These are phyloP conservation scores for Tricholoma saponaceum DNA, from an alignment of 768 basidiomycete genomes.

Conservation along the genomic window DNA sequence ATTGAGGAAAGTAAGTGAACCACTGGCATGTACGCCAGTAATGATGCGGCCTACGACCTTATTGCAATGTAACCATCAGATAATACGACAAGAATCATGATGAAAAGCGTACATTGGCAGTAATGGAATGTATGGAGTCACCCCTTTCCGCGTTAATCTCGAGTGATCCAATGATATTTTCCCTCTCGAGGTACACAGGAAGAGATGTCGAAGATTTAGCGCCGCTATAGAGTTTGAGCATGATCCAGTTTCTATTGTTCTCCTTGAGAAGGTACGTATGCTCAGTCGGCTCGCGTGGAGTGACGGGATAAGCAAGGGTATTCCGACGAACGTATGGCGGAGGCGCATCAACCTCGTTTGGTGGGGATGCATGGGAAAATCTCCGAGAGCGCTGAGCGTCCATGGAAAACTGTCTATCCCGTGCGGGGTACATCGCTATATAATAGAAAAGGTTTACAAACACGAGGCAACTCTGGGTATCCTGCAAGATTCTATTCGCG, in stretches of 20 bases:
- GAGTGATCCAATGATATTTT: neutral
- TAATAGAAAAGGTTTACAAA: too few relatives aligned
- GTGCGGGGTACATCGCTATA: too few relatives aligned
- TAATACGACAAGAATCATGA: neutral
- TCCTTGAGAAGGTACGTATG: conserved; percentile 4
- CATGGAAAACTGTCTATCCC: neutral
- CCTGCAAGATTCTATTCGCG: too few relatives aligned
- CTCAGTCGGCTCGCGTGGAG: conserved; percentile 31
- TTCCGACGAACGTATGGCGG: conserved; percentile 46
- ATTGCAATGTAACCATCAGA: neutral
- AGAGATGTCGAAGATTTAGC: neutral
- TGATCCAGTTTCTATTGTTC: conserved; percentile 18
- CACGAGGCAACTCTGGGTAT: too few relatives aligned
- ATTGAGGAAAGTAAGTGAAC: conserved; percentile 26
- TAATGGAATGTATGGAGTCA: conserved; percentile 12
- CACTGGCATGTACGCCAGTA: conserved; percentile 23
- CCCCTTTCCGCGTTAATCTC: neutral
- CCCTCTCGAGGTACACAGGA: neutral
- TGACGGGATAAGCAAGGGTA: conserved; percentile 34
- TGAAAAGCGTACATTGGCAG: conserved; percentile 18
- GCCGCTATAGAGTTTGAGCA: conserved; percentile 10
- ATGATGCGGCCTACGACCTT: conserved; percentile 20
- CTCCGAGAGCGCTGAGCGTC: conserved; percentile 39
- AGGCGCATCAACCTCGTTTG: conserved; percentile 14
- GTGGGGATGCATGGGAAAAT: conserved; percentile 12